These are phyloP conservation scores for Niveomyces coronatus DNA, from an alignment of 2,329 filamentous ascomycete genomes.

Conservation along the genomic window DNA sequence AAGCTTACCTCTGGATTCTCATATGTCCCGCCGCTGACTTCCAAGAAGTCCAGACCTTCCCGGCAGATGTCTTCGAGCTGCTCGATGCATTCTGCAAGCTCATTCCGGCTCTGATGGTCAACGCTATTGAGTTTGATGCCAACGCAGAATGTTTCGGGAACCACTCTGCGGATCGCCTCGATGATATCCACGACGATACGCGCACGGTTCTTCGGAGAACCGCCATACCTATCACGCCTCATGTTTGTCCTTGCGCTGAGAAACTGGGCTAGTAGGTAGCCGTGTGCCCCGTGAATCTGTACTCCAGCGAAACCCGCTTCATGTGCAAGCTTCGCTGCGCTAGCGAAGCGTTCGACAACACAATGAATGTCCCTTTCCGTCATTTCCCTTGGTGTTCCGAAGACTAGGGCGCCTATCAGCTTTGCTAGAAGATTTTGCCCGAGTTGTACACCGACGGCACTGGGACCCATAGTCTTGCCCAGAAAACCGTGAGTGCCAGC, in stretches of 20 bases:
- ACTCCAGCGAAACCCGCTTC: conserved; percentile 36
- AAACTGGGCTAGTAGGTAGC: conserved; percentile 49
- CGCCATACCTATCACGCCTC: conserved; percentile 46
- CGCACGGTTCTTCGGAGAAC: conserved; percentile 35
- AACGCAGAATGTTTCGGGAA: conserved; percentile 33
- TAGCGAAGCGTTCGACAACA: conserved; percentile 41
- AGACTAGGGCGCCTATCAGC: conserved; percentile 24
- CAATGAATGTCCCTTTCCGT: conserved; percentile 41
- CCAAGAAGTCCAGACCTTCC: conserved; percentile 53
- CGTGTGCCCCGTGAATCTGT: conserved; percentile 41
- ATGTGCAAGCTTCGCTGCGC: conserved; percentile 36
- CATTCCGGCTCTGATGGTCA: conserved; percentile 38
- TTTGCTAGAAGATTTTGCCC: conserved; percentile 26
- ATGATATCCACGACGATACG: conserved; percentile 42
- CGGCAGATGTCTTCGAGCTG: conserved; percentile 42
- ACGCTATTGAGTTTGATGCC: conserved; percentile 47
- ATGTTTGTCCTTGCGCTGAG: conserved; percentile 38
- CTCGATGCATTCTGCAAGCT: conserved; percentile 42
- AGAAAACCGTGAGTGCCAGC: conserved; percentile 26
- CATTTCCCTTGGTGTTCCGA: conserved; percentile 48
- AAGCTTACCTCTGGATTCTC: conserved; percentile 36
- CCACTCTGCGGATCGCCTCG: conserved; percentile 28
- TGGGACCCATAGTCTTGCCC: conserved; percentile 32
- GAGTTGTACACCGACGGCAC: conserved; percentile 31
- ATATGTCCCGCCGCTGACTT: conserved; percentile 54